Percentiles rank a stretch among this genome's conserved stretches.
These are phyloP conservation scores for Pezicula carpinea DNA, from an alignment of 2,329 filamentous ascomycete species.

Conservation along the genomic window DNA sequence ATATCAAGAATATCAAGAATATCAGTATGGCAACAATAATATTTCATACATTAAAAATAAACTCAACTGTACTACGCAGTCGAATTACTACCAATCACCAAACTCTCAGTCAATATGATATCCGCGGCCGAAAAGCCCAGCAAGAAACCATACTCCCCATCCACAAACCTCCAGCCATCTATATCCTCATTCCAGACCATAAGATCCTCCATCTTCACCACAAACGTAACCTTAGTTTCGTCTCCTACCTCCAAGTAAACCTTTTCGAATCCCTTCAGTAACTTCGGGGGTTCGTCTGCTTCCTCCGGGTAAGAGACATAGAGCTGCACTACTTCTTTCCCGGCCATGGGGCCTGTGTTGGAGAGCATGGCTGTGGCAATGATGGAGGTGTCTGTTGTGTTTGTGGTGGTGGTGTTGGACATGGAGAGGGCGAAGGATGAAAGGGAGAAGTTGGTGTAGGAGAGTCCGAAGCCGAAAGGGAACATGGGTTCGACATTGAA, in stretches of 20 bases:
- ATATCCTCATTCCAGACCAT: constrained; percentile 1
- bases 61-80: too few species aligned
- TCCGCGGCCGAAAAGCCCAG: background rate
- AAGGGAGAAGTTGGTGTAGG: constrained; percentile 66
- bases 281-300: constrained; percentile 49
- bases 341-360: constrained; percentile 53
- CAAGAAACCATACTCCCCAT: constrained; percentile 1
- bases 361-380: constrained; percentile 44
- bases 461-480: constrained; percentile 74
- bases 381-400: constrained; percentile 36
- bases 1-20: too few species aligned
- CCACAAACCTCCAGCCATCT: constrained; percentile 2
- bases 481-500: constrained; percentile 59
- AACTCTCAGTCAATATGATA: background rate
- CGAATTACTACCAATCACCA: background rate
- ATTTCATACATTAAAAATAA: too few species aligned
- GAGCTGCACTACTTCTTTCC: constrained; percentile 51
- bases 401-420: constrained; percentile 2
- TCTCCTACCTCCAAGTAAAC: constrained; percentile 54
- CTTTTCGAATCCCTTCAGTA: constrained; percentile 61
- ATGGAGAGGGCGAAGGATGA: constrained; percentile 40
- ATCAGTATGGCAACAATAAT: too few species aligned
- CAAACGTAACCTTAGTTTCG: constrained; percentile 47
- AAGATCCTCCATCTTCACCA: constrained; percentile 46
- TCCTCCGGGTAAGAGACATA: constrained; percentile 47